Base-by-base conservation (phyloP, 2,329 filamentous ascomycete genomes). In the Arthrocladium fulminans region DNA sequence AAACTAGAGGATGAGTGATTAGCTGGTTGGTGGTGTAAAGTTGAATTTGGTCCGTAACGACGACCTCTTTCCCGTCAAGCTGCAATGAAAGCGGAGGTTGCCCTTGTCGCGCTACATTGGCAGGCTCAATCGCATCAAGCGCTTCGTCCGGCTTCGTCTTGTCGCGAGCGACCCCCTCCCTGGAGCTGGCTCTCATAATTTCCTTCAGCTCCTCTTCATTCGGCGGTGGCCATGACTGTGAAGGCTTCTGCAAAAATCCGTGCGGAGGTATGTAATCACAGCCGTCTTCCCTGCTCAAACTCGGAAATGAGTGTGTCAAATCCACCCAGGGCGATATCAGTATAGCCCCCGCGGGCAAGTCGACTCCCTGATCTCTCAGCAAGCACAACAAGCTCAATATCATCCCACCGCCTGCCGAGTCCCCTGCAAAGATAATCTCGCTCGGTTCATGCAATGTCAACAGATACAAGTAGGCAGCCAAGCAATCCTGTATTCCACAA, bases 281-380 rank as follows among this genome's bases (percentile, higher is more conserved):
- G 1, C 79, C 77, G 43, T 79, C 81, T 34, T 88, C 79, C 3
- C 73, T 77, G 2, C 79, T 76, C n/a, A 95, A 77, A 56, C 89
- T 96, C 0, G 92, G 92, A 55, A 97, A 97, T 0, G 89, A 96
- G 63, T 97, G 90, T 0, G 88, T 94, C 46, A 97, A 70, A 63
- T 98, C 92, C 7, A 90, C 88, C 92, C 92, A 98, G 0, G 92
- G 92, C 43, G 88, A 95, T 45, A 97, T 86, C 34, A 97, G 72
- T 38, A 97, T 82, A 3, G 85, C 89, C 1, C 92, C 92, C 1
- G 92, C 89, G 1, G 92, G 92, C 22, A 96, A 66, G 4, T 90
- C 85, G 12, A 95, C 72, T 0, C 82, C 84, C 62, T 85, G 84
- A 61, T 97, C 89, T 53, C 92, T 81, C 52, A 97, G 66, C 2